Conservation (phyloP, 768 basidiomycete genomes). For the Termitomyces eurrhizus region DNA sequence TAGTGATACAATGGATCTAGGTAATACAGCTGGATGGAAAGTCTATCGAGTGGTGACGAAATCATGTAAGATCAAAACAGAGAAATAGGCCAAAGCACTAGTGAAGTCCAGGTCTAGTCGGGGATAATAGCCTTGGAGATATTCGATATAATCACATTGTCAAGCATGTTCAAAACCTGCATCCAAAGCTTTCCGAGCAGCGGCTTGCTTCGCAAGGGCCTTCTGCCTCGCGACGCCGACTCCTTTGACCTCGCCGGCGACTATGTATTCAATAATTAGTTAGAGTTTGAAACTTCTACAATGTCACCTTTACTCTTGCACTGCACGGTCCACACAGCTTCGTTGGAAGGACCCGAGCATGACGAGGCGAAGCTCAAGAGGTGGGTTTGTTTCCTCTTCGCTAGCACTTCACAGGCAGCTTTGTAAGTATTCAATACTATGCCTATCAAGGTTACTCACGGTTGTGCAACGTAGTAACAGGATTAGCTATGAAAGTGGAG, state of each 20-base stretch:
- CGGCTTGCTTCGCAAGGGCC: conserved; percentile 41
- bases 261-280: conserved; percentile 26
- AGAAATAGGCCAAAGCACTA: background rate
- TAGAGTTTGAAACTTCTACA: background rate
- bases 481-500: conserved; percentile 10
- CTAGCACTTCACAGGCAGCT: conserved; percentile 23
- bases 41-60: background rate
- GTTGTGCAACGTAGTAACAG: conserved; percentile 39
- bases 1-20: background rate
- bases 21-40: background rate
- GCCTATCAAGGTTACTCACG: conserved; percentile 25
- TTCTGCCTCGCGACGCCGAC: conserved; percentile 41
- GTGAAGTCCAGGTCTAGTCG: background rate
- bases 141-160: background rate
- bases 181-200: conserved; percentile 41
- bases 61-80: background rate
- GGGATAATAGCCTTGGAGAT: conserved; percentile 9
- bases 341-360: conserved; percentile 36
- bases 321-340: conserved; percentile 44
- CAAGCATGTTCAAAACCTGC: conserved; percentile 19
- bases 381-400: conserved; percentile 18
- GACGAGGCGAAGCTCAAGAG: conserved; percentile 39
- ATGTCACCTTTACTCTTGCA: conserved; percentile 47
- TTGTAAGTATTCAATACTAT: background rate
- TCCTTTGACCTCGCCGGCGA: conserved; percentile 44